Base-by-base conservation (phyloP, 2,329 filamentous ascomycete genomes). In the Leptographium procerum region DNA sequence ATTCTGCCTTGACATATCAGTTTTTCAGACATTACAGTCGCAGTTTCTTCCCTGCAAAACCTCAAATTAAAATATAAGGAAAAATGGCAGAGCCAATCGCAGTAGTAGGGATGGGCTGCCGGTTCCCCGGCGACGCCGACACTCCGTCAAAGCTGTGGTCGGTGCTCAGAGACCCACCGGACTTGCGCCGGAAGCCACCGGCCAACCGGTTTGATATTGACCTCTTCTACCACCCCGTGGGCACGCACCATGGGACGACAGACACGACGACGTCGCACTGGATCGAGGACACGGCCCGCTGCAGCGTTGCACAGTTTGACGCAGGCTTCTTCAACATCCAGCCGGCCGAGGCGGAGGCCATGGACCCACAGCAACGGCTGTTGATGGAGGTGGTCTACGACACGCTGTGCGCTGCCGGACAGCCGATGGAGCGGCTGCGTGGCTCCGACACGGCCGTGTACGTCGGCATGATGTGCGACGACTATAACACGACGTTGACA, bases 341-440 rank as follows among this genome's bases (percentile, higher is more conserved):
- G n/a, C 77, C 77, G 0, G 71, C 75, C 61, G 75, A 77, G 61
- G 60, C 56, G 24, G 76, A 80, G 65, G 77, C 76, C 0, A 77
- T 81, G 75, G 79, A 82, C 54, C 79, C 79, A 0, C 78, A 81
- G 60, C 78, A 81, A 59, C 71, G 79, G 1, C 68, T 79, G 24
- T 69, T 80, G 9, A 69, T 81, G 1, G 78, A 82, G 64, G 78
- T 75, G 60, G 75, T 77, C 0, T 82, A 77, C 60, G 79, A 82
- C 64, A 77, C 78, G 0, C 68, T 82, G 11, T 50, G 64, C 75
- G 4, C 73, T 75, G 52, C 76, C 77, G 36, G 77, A 70, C 45
- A 65, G 9, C 52, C 68, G 0, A 45, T 72, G 7, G 64, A 65
- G 19, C 29, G 61, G 0, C 58, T 71, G 0, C 58, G 52, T 0